Evolutionary conservation across 2,329 filamentous ascomycete species (phyloP).

Genomic region (Aspergillus vadensis): DNA sequence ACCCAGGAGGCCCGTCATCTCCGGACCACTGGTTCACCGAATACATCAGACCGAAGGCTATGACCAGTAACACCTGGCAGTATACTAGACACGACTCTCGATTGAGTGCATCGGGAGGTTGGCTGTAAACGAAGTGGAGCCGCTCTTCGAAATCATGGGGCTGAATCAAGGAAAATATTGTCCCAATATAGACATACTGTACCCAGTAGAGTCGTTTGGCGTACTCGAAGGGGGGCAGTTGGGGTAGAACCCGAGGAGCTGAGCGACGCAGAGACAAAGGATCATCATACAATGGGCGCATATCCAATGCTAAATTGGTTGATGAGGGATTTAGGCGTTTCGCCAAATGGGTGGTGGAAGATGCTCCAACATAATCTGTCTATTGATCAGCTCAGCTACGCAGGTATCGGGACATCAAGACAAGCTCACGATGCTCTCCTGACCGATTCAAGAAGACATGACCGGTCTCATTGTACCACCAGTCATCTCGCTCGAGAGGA

Average conservation of each 20-base stretch:
- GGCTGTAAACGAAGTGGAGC: constrained; percentile 49
- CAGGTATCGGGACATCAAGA: background rate
- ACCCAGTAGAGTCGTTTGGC: constrained; percentile 54
- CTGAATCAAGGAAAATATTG: constrained; percentile 58
- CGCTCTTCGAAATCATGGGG: constrained; percentile 51
- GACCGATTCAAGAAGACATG: constrained; percentile 39
- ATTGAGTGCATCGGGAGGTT: constrained; percentile 46
- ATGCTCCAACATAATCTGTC: constrained; percentile 37
- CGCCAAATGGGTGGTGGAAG: constrained; percentile 39
- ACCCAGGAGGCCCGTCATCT: constrained; percentile 57
- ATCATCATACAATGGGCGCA: constrained; percentile 39
- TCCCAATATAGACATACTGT: constrained; percentile 60
- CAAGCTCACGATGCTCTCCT: constrained; percentile 36
- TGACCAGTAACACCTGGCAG: constrained; percentile 55
- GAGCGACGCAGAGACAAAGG: constrained; percentile 34
- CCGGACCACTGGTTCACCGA: constrained; percentile 60
- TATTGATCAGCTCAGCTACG: background rate
- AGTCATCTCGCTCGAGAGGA: constrained; percentile 38
- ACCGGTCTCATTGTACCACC: constrained; percentile 43
- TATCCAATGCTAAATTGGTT: constrained; percentile 39
- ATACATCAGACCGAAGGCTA: constrained; percentile 60
- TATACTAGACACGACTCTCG: constrained; percentile 53
- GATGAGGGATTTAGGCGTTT: constrained; percentile 38
- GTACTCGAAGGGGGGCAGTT: constrained; percentile 54
- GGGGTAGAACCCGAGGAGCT: constrained; percentile 32